Evolutionary conservation across 176 grass and related monocot species (phyloP), one percentile per base, ranked within the genome.

Genomic region (Oryza punctata): DNA sequence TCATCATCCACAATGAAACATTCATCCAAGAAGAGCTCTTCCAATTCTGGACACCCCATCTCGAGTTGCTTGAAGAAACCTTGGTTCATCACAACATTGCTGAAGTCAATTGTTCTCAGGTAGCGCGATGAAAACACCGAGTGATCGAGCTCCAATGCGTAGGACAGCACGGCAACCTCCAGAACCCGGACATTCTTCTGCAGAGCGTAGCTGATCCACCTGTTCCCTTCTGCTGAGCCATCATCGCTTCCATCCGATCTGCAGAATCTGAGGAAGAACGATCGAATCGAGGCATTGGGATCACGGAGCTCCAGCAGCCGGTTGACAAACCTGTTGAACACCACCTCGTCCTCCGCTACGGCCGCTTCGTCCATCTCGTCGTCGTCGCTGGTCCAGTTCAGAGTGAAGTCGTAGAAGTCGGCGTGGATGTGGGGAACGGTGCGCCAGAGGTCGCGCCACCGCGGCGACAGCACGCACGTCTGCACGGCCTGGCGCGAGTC

Each of bases 121-220:
- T 11, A 50, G 15, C 9, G 27, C 4, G 74, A 23, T 13, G 12
- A 6, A 27, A 88, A 88, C 6, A 83, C 30, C 1, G 2, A 0
- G 1, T 67, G 26, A 19, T 44, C 12, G 10, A 83, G 57, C 0
- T 0, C 0, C 12, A 88, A 29, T 7, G 0, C 33, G 26, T n/a
- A 63, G 3, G 0, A 0, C 3, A 14, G 1, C 1, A 0, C 1
- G 47, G 0, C 12, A 70, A 76, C 11, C 35, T 38, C 3, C 21
- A 87, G 15, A 26, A 2, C 23, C 25, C 2, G 2, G 37, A 65
- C 38, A 14, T 72, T 13, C 12, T 12, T 41, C 43, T 43, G 57
- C 15, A 88, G 25, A n/a, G 67, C 73, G 28, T 83, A 54, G 67
- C 0, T 12, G 32, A 88, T 83, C 80, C 86, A 88, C 21, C 43